Evolutionary conservation across 306 rosid genomes (phyloP).

Genomic region (Casuarina glauca): DNA sequence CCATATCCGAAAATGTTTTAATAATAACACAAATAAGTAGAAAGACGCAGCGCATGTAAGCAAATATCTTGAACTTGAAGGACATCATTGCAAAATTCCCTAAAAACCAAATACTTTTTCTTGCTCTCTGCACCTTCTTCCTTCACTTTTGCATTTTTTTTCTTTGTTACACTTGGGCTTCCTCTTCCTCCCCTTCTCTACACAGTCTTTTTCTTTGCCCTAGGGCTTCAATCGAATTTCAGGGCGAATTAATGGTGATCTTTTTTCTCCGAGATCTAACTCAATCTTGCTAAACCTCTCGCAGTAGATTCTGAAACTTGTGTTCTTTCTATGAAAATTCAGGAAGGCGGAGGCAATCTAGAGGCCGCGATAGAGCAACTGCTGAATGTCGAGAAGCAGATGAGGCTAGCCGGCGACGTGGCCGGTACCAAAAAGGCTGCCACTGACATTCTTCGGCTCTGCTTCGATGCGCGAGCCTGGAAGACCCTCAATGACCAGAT

Average conservation of each 20-base stretch:
- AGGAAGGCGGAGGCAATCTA: constrained; percentile 66
- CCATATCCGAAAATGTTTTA: no score
- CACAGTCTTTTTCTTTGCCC: not conserved
- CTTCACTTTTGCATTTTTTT: not conserved
- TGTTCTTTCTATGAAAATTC: not conserved
- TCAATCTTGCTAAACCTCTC: not conserved
- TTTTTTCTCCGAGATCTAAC: not conserved
- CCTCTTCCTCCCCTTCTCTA: not conserved
- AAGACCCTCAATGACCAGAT: constrained; percentile 90
- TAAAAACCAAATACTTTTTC: not conserved
- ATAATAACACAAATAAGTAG: no score
- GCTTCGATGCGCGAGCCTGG: constrained; percentile 88
- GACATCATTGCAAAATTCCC: not conserved
- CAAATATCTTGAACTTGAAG: not conserved
- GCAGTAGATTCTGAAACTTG: not conserved
- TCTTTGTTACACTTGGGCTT: no score
- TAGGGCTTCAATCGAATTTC: constrained; percentile 7
- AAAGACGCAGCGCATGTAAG: not conserved
- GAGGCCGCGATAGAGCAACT: constrained; percentile 67
- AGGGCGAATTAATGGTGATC: not conserved
- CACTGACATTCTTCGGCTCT: constrained; percentile 74
- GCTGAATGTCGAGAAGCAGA: constrained; percentile 85
- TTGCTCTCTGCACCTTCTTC: not conserved
- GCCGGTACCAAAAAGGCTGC: constrained; percentile 79
- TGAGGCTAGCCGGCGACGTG: constrained; percentile 76